These are phyloP conservation scores for Podospora pseudoanserina DNA, from an alignment of 495 filamentous ascomycete genomes.

Conservation along the genomic window DNA sequence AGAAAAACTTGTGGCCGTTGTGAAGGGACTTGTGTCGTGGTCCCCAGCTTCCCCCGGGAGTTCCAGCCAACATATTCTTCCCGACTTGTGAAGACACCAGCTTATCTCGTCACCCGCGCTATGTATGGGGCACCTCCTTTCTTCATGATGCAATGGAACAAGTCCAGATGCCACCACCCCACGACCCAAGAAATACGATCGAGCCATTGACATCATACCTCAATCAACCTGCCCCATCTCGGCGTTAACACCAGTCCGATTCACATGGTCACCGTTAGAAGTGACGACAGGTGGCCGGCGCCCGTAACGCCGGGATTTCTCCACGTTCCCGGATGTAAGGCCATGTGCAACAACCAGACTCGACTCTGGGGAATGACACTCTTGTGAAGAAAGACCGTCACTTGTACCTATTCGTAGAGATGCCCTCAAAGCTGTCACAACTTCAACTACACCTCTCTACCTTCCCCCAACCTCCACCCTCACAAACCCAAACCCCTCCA, in stretches of 20 bases:
- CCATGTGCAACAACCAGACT: background rate
- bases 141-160: too few species aligned
- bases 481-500: slow-evolving; percentile 44
- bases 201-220: background rate
- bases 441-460: background rate
- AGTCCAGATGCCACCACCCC: too few species aligned
- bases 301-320: background rate
- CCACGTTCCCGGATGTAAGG: background rate
- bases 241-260: background rate
- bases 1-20: background rate
- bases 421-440: too few species aligned
- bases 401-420: too few species aligned
- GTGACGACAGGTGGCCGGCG: background rate
- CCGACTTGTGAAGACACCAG: too few species aligned
- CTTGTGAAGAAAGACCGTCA: too few species aligned
- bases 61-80: background rate
- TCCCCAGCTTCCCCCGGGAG: background rate
- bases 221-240: background rate
- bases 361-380: too few species aligned
- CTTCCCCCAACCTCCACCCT: slow-evolving; percentile 7
- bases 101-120: background rate
- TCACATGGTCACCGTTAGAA: background rate
- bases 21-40: background rate
- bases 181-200: background rate
- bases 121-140: too few species aligned